Conservation (phyloP, 257 asterid species). For the Penstemon newberryi region DNA sequence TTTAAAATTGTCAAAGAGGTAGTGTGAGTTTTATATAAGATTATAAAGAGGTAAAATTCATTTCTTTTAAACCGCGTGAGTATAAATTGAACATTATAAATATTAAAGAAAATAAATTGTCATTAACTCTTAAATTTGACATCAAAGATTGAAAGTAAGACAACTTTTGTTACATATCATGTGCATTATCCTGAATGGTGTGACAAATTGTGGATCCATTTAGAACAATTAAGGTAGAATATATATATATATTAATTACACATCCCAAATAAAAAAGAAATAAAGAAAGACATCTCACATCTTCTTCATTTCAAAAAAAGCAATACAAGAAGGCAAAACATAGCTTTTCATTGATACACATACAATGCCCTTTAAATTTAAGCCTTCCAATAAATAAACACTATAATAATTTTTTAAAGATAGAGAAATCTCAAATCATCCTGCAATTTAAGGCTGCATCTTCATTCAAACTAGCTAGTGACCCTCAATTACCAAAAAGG, state of each 20-base stretch:
- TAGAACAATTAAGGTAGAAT: too few relatives aligned
- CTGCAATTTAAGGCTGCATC: neutral
- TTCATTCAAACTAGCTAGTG: neutral
- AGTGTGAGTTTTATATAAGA: too few relatives aligned
- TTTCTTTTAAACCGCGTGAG: too few relatives aligned
- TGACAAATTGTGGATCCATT: too few relatives aligned
- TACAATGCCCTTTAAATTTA: neutral
- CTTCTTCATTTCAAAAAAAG: neutral
- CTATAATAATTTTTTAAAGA: neutral
- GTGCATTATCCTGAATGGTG: too few relatives aligned
- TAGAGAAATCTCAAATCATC: conserved; percentile 1
- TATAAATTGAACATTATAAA: too few relatives aligned
- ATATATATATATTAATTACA: neutral
- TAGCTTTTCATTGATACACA: neutral
- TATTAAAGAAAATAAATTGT: too few relatives aligned
- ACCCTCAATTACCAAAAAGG: neutral
- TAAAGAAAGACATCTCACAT: neutral
- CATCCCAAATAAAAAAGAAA: neutral
- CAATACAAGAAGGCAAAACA: neutral
- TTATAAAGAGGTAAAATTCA: too few relatives aligned
- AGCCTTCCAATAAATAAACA: neutral
- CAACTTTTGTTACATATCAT: too few relatives aligned
- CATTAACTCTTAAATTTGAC: too few relatives aligned
- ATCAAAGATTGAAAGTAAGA: too few relatives aligned
- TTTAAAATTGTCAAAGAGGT: too few relatives aligned